Evolutionary conservation across 2,329 filamentous ascomycete species (phyloP), one percentile per base, ranked within the genome.

Genomic region (Alternaria metachromatica): DNA sequence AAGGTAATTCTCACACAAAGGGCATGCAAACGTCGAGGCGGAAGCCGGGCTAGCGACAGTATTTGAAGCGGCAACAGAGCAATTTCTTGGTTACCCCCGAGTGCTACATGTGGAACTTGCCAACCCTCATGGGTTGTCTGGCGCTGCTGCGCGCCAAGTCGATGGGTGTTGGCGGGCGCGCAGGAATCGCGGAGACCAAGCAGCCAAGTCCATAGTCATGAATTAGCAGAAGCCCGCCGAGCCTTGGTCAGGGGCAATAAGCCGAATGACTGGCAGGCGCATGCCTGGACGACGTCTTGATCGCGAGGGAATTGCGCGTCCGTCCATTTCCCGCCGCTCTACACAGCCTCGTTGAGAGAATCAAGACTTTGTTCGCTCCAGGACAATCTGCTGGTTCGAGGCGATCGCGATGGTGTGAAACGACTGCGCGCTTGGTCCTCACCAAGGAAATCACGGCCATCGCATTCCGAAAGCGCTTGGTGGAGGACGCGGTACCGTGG

Each of bases 91-190:
- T 67, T 63, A 28, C 60, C 64, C 64, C 66, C 69, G 57, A 62
- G 65, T 65, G 62, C 73, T 70, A 53, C 64, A 75, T 71, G 74
- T 76, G 75, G 76, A 78, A 76, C 78, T 50, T 78, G 77, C 77
- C 77, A 79, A 79, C 69, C 70, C 72, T 68, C 68, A 69, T 72
- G 61, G 71, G 66, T 60, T 72, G 73, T 72, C 71, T 75, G 72
- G 70, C 67, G 66, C 70, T 64, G 66, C 67, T 64, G 66, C 56
- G 69, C 59, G 76, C 76, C 76, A 77, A 77, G 77, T 63, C 62
- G 65, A 66, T 62, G 51, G 65, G 71, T 58, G 65, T 78, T 77
- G 76, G 74, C 76, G 66, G 45, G 61, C 60, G 60, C 50, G 62
- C 68, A 58, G 63, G 48, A 67, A 63, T 65, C 63, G 74, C 71